Base-by-base conservation (phyloP, 352 stramenopile species). In the Globisporangium polare region DNA sequence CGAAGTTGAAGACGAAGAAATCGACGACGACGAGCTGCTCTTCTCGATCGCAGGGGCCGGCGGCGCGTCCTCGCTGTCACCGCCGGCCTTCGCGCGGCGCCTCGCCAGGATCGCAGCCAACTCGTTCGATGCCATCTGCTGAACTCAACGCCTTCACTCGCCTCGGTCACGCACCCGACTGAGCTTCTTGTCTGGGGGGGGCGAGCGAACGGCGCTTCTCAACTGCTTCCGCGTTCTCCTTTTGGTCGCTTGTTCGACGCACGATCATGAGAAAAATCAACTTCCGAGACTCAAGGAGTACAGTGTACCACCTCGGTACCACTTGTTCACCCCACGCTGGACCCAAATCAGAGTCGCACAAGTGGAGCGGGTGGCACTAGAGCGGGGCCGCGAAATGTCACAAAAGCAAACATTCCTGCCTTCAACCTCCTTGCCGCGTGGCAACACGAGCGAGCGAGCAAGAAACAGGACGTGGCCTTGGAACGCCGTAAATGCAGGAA, bases 71-170 rank as follows among this genome's bases (percentile, higher is more conserved):
- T 75, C 71, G 17, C 71, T 75, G 24, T 68, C 77, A 7, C 67
- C 75, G 13, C 82, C 83, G 12, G 78, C 75, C 63, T 93, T 92
- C 31, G 80, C 80, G 29, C 86, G 78, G 47, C 86, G 83, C 20
- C 84, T 76, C 37, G 86, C 86, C 24, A 95, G 75, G 62, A 93
- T 92, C 61, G 86, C 79, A 43, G 83, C 82, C 60, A 95, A 65
- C 71, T 95, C 86, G 71, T 89, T 93, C 66, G 84, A 75, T 55
- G 84, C 80, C 84, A 93, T 93, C 18, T 27, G 50, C 27, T 50
- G 13, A 33, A 33, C 29, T 12, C 41, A 10, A 22, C n/a, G 43
- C 8, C 43, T 8, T 50, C 43, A 27, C n/a, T 50, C 43, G 12
- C 29, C 29, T 33, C 29, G 29, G 39, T 45, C 39, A 27, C 43